Conservation (phyloP, 2,329 filamentous ascomycete genomes). For the Diaporthe ilicicola region DNA sequence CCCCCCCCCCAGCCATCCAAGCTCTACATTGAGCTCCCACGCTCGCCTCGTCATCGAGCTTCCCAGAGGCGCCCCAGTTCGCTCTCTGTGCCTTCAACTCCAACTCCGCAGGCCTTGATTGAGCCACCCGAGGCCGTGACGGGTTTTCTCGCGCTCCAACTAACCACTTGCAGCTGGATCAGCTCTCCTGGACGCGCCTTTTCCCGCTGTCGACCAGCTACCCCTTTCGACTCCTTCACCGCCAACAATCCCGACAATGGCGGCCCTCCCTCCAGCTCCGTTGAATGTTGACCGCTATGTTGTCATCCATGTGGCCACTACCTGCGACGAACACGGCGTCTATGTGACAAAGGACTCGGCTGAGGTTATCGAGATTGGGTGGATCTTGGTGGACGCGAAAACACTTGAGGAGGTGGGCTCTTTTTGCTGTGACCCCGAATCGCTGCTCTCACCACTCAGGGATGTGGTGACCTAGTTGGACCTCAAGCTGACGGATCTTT, state of each 20-base stretch:
- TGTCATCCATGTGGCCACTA: conserved; percentile 97
- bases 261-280: conserved; percentile 60
- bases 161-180: conserved; percentile 26
- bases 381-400: conserved; percentile 94
- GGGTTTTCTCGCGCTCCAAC: not conserved
- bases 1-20: not conserved
- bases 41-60: not conserved
- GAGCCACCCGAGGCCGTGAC: not conserved
- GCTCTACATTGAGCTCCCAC: not conserved
- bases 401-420: conserved; percentile 85
- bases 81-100: not conserved
- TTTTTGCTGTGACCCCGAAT: conserved; percentile 18
- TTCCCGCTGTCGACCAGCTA: conserved; percentile 20
- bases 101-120: not conserved
- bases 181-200: conserved; percentile 9
- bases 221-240: conserved; percentile 9
- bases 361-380: conserved; percentile 98
- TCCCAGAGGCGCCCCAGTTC: not conserved
- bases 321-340: conserved; percentile 98
- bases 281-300: conserved; percentile 93
- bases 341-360: conserved; percentile 99
- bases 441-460: conserved; percentile 9
- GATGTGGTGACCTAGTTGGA: conserved; percentile 31
- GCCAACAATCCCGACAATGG: conserved; percentile 50
- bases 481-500: conserved; percentile 9